Evolutionary conservation across 768 basidiomycete species (phyloP).

Genomic region (Russula griseocarnosa): DNA sequence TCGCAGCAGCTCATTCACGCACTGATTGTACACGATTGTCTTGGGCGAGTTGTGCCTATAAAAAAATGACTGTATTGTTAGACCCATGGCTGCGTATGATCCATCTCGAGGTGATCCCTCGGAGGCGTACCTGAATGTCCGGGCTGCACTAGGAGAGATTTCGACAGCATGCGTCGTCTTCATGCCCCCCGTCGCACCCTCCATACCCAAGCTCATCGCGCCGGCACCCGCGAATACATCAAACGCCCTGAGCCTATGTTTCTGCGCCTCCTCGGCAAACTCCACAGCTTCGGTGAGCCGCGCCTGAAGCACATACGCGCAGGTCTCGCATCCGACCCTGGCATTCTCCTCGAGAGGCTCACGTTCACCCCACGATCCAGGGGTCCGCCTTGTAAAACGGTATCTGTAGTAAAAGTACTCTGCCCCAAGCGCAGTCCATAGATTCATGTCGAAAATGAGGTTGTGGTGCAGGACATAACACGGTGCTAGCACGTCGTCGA

Average conservation of each 20-base stretch:
- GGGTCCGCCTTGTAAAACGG: conserved; percentile 43
- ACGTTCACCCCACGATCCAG: conserved; percentile 37
- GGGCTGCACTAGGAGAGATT: conserved; percentile 69
- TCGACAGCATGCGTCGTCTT: conserved; percentile 65
- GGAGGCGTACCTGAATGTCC: conserved; percentile 52
- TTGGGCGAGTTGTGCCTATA: conserved; percentile 50
- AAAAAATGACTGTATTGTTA: conserved; percentile 12
- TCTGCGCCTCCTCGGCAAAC: conserved; percentile 33
- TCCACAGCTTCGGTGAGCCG: conserved; percentile 28
- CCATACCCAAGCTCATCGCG: conserved; percentile 59
- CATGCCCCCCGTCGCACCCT: conserved; percentile 47
- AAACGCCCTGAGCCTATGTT: conserved; percentile 35
- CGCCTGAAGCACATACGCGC: conserved; percentile 35
- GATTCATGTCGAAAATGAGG: conserved; percentile 30
- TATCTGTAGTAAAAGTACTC: conserved; percentile 50
- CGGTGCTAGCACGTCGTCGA: conserved; percentile 43
- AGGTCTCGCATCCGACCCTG: conserved; percentile 46
- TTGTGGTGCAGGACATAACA: conserved; percentile 46
- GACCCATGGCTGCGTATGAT: not conserved
- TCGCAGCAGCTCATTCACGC: conserved; percentile 58
- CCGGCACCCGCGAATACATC: conserved; percentile 50
- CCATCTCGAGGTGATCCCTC: not conserved
- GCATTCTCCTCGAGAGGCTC: conserved; percentile 35
- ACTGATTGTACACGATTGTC: conserved; percentile 63
- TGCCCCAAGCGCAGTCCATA: conserved; percentile 36